Conservation (phyloP, 805 yeast genomes). For the Hanseniaspora mollemarum region DNA sequence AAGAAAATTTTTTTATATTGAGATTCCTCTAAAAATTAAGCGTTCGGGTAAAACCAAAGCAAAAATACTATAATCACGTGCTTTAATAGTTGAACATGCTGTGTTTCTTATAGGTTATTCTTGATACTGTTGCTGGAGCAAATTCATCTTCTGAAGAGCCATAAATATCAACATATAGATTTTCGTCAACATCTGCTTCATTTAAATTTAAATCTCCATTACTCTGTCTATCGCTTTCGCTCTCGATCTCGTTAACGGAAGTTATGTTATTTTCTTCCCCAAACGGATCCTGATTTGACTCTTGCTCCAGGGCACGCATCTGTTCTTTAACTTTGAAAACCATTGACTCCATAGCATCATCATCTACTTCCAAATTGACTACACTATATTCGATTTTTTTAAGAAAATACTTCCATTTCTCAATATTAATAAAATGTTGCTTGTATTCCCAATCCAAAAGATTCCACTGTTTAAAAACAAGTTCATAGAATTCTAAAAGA, state of each 20-base stretch:
- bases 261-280: neutral
- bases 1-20: no score
- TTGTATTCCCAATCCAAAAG: conserved; percentile 23
- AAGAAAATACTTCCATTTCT: neutral
- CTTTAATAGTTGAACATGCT: neutral
- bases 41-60: no score
- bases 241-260: neutral
- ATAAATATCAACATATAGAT: conserved; percentile 7
- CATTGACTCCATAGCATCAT: neutral
- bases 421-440: conserved; percentile 20
- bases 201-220: no score
- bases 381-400: neutral
- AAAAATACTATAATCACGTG: no score
- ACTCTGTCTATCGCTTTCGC: no score
- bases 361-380: neutral
- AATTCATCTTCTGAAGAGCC: conserved; percentile 19
- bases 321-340: neutral
- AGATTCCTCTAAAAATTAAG: no score
- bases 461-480: conserved; percentile 18
- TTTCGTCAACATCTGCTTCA: neutral
- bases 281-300: neutral
- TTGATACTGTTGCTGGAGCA: conserved; percentile 20
- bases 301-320: neutral
- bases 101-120: conserved; percentile 18
- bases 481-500: conserved; percentile 17